Conservation (phyloP, 1,284 basidiomycete species). For the Thelephora terrestris region DNA sequence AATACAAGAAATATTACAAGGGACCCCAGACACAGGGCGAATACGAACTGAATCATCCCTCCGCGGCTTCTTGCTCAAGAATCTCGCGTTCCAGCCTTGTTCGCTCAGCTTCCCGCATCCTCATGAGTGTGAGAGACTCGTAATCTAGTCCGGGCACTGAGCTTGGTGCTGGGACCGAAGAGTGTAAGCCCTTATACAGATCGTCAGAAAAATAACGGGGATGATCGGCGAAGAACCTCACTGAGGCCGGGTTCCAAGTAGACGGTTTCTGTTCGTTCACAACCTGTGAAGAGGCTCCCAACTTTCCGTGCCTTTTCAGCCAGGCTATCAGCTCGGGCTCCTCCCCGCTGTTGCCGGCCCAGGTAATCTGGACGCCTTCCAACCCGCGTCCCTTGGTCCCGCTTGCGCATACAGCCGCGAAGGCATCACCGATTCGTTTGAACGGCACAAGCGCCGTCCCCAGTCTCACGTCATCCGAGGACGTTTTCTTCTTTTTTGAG, state of each 20-base stretch:
- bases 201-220: conserved; percentile 13
- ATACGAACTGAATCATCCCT: conserved; percentile 2
- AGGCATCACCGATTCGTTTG: conserved; percentile 61
- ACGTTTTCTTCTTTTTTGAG: conserved; percentile 33
- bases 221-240: conserved; percentile 25
- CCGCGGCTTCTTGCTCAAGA: conserved; percentile 46
- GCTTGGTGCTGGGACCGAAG: conserved; percentile 13
- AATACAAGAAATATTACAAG: too few relatives aligned
- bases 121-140: conserved; percentile 73
- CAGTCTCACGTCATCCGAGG: conserved; percentile 42
- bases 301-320: conserved; percentile 61
- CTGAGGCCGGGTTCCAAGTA: conserved; percentile 13
- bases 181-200: not conserved
- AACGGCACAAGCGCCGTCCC: conserved; percentile 67
- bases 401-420: conserved; percentile 57
- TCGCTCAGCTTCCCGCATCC: conserved; percentile 71
- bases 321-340: conserved; percentile 70
- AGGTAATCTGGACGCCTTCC: conserved; percentile 36
- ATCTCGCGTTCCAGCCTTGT: conserved; percentile 72
- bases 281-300: conserved; percentile 23
- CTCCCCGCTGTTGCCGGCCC: conserved; percentile 37
- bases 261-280: not conserved
- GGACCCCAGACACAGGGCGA: too few relatives aligned
- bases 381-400: conserved; percentile 33
- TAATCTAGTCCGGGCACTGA: conserved; percentile 49